Percentiles rank a stretch among this genome's conserved stretches.
phyloP scores from a whole-genome alignment of 768 basidiomycete genomes.

The Rhodotorula paludigena region DNA sequence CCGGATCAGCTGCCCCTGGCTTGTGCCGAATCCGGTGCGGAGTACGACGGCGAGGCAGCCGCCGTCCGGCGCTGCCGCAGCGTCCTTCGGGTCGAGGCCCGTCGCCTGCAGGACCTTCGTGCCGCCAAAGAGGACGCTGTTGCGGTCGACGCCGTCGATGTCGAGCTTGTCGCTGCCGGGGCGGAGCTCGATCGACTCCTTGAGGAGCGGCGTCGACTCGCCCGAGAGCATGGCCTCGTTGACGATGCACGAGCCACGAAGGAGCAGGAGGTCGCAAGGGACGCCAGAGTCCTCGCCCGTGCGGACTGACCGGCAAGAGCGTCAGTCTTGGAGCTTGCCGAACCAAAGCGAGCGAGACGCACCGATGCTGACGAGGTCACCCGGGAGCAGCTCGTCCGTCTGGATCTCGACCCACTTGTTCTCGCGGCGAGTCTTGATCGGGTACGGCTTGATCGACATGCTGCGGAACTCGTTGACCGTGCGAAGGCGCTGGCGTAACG shows the following conservation, averaged over 20 bases:
- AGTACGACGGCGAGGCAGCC: constrained; percentile 90
- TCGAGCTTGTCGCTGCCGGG: constrained; percentile 71
- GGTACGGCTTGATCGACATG: constrained; percentile 88
- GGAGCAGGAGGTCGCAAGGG: constrained; percentile 87
- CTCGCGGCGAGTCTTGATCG: constrained; percentile 74
- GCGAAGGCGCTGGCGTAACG: constrained; percentile 65
- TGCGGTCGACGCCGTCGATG: constrained; percentile 79
- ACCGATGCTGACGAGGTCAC: constrained; percentile 80
- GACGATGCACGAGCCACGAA: constrained; percentile 88
- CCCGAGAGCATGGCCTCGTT: constrained; percentile 99
- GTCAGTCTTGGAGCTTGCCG: neutral
- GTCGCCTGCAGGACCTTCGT: constrained; percentile 93
- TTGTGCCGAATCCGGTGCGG: constrained; percentile 93
- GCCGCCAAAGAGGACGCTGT: constrained; percentile 83
- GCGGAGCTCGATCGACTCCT: constrained; percentile 85
- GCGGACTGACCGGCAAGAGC: constrained; percentile 44
- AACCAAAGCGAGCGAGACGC: constrained; percentile 47
- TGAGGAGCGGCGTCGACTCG: constrained; percentile 92
- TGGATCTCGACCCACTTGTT: constrained; percentile 70
- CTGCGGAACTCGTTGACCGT: constrained; percentile 94
- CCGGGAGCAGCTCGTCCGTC: constrained; percentile 82
- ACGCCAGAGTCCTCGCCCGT: constrained; percentile 71
- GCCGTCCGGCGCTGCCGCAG: constrained; percentile 64
- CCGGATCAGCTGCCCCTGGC: constrained; percentile 91
- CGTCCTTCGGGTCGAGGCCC: constrained; percentile 34